Percentiles rank a stretch among this genome's conserved stretches.
Conservation (phyloP, 768 basidiomycete species). For the Rhizopogon rudus region DNA sequence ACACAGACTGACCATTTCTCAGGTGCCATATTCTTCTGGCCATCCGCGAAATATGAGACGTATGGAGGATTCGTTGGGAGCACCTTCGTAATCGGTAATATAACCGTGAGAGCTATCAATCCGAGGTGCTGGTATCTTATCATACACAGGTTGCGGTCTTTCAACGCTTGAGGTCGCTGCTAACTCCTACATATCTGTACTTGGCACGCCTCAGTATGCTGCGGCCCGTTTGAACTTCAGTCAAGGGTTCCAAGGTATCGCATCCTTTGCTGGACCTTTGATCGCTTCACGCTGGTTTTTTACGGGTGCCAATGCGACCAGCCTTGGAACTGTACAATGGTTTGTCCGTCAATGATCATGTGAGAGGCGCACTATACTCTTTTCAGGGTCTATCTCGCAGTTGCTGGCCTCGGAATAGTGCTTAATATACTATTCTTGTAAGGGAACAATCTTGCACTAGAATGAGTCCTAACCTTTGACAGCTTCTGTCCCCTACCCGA, state of each 20-base stretch:
- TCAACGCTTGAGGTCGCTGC: slow-evolving; percentile 67
- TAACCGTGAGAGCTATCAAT: background rate
- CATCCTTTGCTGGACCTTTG: slow-evolving; percentile 67
- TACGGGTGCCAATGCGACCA: slow-evolving; percentile 52
- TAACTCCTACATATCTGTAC: slow-evolving; percentile 74
- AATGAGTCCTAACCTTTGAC: slow-evolving; percentile 1
- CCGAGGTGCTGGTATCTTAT: background rate
- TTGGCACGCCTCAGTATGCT: slow-evolving; percentile 64
- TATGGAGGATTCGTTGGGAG: slow-evolving; percentile 74
- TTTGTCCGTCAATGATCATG: slow-evolving; percentile 9
- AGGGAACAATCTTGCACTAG: slow-evolving; percentile 13
- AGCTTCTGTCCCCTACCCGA: slow-evolving; percentile 67
- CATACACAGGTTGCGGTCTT: slow-evolving; percentile 49
- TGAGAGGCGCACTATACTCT: background rate
- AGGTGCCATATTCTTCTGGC: slow-evolving; percentile 80
- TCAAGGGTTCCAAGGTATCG: slow-evolving; percentile 76
- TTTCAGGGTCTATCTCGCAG: slow-evolving; percentile 58
- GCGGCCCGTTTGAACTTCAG: slow-evolving; percentile 75
- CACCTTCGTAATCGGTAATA: slow-evolving; percentile 61
- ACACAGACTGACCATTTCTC: slow-evolving; percentile 6
- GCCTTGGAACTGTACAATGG: slow-evolving; percentile 68
- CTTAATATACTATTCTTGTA: slow-evolving; percentile 65
- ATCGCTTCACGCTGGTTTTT: slow-evolving; percentile 78
- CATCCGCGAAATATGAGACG: slow-evolving; percentile 59
- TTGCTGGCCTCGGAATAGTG: slow-evolving; percentile 54